Evolutionary conservation across 73 alveolate species (phyloP).

Genomic region (Halteria grandinella): DNA sequence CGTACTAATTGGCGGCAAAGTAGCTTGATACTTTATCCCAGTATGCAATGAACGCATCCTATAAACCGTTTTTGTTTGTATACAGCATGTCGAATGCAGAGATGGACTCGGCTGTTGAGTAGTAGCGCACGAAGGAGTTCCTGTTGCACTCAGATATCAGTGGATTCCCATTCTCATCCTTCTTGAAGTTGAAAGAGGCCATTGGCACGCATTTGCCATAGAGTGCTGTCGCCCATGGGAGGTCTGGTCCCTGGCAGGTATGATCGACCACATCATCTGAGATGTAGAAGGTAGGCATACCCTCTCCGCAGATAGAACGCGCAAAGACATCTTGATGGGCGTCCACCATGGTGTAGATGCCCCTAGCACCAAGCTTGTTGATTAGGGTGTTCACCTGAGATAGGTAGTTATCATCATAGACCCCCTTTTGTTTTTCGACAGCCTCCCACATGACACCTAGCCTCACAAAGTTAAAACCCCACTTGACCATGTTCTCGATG

Average conservation of each 20-base stretch:
- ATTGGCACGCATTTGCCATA: conserved; percentile 64
- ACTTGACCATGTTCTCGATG: conserved; percentile 63
- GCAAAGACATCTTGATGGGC: conserved; percentile 89
- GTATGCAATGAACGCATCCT: conserved; percentile 79
- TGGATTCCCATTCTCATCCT: conserved; percentile 77
- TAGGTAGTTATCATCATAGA: conserved; percentile 76
- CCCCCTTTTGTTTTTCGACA: conserved; percentile 84
- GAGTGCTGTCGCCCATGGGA: background rate
- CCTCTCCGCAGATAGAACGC: conserved; percentile 89
- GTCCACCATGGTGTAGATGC: conserved; percentile 82
- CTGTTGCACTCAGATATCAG: conserved; percentile 75
- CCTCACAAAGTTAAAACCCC: conserved; percentile 87
- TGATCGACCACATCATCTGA: conserved; percentile 19
- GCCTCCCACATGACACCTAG: conserved; percentile 94
- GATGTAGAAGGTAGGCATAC: conserved; percentile 81
- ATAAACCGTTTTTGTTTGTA: conserved; percentile 67
- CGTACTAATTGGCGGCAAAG: conserved; percentile 68
- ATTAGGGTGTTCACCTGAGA: conserved; percentile 61
- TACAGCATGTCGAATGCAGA: conserved; percentile 76
- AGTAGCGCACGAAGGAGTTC: conserved; percentile 56
- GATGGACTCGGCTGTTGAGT: conserved; percentile 75
- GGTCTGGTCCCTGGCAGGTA: conserved; percentile 28
- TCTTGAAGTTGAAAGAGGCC: conserved; percentile 56
- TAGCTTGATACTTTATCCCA: conserved; percentile 76
- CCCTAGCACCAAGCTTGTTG: conserved; percentile 73